phyloP scores from a whole-genome alignment of 306 rosid species.

The cucumber (Cucumis sativus) region DNA sequence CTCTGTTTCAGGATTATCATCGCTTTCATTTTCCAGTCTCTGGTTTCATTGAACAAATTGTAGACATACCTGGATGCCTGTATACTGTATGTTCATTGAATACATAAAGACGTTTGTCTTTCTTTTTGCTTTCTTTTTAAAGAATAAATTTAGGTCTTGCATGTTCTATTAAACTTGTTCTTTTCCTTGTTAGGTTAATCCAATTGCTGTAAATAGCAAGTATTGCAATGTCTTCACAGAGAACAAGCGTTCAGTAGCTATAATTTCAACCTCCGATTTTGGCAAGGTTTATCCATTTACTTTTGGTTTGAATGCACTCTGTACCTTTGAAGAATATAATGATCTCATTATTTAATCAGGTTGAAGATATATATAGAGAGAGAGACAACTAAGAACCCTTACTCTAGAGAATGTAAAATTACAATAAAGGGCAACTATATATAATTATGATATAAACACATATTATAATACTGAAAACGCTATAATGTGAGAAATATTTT shows the following conservation, averaged over 20 bases:
- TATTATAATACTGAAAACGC: too few species aligned
- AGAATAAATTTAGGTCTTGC: background rate
- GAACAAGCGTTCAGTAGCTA: constrained; percentile 80
- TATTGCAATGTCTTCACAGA: constrained; percentile 95
- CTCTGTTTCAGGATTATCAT: constrained; percentile 78
- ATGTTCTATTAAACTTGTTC: background rate
- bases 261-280: constrained; percentile 60
- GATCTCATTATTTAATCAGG: too few species aligned
- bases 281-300: constrained; percentile 50
- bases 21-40: constrained; percentile 86
- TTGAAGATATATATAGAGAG: too few species aligned
- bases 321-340: too few species aligned
- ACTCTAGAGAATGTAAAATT: too few species aligned
- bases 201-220: constrained; percentile 97
- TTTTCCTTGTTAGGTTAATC: constrained; percentile 52
- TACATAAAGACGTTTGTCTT: background rate
- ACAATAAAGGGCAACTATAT: too few species aligned
- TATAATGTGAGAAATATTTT: background rate
- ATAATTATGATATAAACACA: too few species aligned
- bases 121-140: background rate
- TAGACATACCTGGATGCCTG: constrained; percentile 77
- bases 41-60: constrained; percentile 58
- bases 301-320: background rate
- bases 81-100: constrained; percentile 49
- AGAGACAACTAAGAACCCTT: too few species aligned